A percentile compares a stretch with the other conserved stretches of the same genome.
These are phyloP conservation scores for Aspergillus baeticus DNA, from an alignment of 495 filamentous ascomycete species.

Conservation along the genomic window DNA sequence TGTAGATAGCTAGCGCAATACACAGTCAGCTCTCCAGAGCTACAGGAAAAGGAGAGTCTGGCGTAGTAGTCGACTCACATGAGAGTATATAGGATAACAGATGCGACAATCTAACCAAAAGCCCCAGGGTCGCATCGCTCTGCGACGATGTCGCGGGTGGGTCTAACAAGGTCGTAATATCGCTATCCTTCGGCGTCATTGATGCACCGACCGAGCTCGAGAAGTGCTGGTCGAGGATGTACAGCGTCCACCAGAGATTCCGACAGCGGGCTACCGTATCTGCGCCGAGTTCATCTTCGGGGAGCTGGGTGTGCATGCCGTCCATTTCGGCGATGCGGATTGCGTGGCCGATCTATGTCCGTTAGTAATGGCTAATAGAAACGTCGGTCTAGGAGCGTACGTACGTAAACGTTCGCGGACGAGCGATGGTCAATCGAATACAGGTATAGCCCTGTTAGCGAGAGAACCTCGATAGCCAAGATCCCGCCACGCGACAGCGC, in stretches of 20 bases:
- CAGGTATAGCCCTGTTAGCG: conserved; percentile 34
- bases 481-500: conserved; percentile 28
- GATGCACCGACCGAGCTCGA: conserved; percentile 37
- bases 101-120: conserved; percentile 33
- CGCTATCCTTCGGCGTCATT: conserved; percentile 31
- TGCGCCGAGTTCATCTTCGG: conserved; percentile 27
- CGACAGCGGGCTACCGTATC: conserved; percentile 30
- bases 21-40: too few relatives aligned
- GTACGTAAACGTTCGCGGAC: conserved; percentile 35
- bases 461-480: conserved; percentile 32
- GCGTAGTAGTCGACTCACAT: conserved; percentile 6
- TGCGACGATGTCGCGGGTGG: conserved; percentile 17
- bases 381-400: too few relatives aligned
- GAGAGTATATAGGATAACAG: conserved; percentile 28
- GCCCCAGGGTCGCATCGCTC: conserved; percentile 26
- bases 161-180: conserved; percentile 32
- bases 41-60: too few relatives aligned
- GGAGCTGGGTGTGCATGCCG: conserved; percentile 38
- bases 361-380: too few relatives aligned
- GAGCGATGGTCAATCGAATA: conserved; percentile 36
- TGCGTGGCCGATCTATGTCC: conserved; percentile 35
- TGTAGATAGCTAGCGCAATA: conserved; percentile 21
- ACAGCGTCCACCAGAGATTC: conserved; percentile 40
- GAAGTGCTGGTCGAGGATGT: conserved; percentile 37
- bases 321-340: conserved; percentile 37